Evolutionary conservation across 2,329 filamentous ascomycete species (phyloP).

Genomic region (Chaetomium globosum): DNA sequence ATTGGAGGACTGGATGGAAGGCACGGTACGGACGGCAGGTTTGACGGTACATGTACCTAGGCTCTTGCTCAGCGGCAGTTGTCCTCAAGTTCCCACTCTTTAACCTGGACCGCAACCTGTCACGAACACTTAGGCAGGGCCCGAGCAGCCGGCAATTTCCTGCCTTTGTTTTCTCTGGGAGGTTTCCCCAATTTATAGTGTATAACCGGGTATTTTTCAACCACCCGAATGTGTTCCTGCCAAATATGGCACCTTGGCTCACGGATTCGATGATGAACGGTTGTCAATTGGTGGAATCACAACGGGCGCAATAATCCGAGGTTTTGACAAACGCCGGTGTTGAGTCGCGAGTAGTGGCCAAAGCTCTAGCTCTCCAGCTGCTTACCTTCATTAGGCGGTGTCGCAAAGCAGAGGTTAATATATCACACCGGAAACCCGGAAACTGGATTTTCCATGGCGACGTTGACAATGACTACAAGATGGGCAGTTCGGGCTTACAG

Average conservation of each 20-base stretch:
- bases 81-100: neutral
- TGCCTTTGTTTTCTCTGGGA: neutral
- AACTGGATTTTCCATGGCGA: neutral
- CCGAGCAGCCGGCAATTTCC: constrained; percentile 1
- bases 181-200: neutral
- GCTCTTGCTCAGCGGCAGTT: neutral
- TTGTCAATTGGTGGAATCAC: neutral
- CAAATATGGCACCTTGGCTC: neutral
- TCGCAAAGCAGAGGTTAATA: constrained; percentile 16
- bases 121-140: neutral
- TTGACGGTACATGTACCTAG: neutral
- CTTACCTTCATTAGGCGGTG: neutral
- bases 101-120: neutral
- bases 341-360: neutral
- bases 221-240: neutral
- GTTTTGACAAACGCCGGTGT: neutral
- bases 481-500: neutral
- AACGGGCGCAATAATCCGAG: neutral
- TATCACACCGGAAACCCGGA: constrained; percentile 14
- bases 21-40: neutral
- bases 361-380: neutral
- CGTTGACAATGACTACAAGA: neutral
- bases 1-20: neutral
- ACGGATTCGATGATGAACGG: neutral
- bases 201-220: constrained; percentile 1